Conservation (phyloP, 148 eudicot genomes). For the Cornus florida region DNA sequence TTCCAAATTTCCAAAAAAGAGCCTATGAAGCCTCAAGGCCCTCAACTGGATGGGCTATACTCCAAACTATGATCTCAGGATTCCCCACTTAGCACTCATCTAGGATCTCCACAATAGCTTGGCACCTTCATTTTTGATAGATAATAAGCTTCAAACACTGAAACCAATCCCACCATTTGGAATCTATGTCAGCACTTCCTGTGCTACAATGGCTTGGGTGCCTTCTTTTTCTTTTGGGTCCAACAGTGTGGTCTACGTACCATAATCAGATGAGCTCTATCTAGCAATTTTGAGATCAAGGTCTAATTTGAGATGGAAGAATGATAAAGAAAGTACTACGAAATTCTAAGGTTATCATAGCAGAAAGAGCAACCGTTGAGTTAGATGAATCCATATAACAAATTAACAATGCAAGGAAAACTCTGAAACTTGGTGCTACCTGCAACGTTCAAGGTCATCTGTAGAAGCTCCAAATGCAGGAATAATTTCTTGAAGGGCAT, state of each 20-base stretch:
- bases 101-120: not conserved
- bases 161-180: not conserved
- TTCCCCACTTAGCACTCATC: not conserved
- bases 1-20: not conserved
- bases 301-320: no score
- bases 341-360: not conserved
- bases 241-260: no score
- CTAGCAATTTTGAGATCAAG: no score
- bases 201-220: not conserved
- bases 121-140: not conserved
- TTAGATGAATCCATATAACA: not conserved
- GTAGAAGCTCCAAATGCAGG: conserved; percentile 99
- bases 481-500: conserved; percentile 78
- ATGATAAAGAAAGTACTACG: no score
- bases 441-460: conserved; percentile 93
- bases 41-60: not conserved
- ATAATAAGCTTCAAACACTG: no score
- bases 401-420: not conserved
- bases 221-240: not conserved
- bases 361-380: not conserved
- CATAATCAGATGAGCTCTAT: no score
- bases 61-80: not conserved
- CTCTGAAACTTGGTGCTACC: conserved; percentile 39
- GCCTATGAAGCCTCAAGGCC: not conserved
- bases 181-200: not conserved